phyloP scores from a whole-genome alignment of 768 basidiomycete species.

The Hygrocybe punicea region DNA sequence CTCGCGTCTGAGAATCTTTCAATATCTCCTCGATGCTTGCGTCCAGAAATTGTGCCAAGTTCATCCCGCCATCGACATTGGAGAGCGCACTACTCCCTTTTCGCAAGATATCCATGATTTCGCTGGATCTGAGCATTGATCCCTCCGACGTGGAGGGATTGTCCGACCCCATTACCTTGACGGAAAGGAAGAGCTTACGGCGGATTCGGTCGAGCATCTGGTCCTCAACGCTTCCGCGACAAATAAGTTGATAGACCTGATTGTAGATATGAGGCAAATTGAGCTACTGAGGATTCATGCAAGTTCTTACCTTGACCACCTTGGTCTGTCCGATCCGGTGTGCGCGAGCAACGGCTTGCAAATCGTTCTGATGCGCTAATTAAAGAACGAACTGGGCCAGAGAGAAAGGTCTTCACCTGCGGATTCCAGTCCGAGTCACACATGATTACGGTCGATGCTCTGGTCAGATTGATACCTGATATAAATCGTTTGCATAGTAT shows the following conservation, averaged over 20 bases:
- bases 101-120: constrained; percentile 55
- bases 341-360: constrained; percentile 82
- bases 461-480: constrained; percentile 78
- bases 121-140: constrained; percentile 37
- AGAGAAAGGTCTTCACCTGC: constrained; percentile 5
- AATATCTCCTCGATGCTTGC: constrained; percentile 46
- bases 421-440: constrained; percentile 71
- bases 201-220: constrained; percentile 71
- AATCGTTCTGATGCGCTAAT: constrained; percentile 55
- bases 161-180: constrained; percentile 56
- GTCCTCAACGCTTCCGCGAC: constrained; percentile 69
- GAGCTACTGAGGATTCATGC: too few species aligned
- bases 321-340: constrained; percentile 80
- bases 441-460: constrained; percentile 76
- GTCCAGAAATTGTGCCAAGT: constrained; percentile 43
- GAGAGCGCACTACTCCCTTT: constrained; percentile 56
- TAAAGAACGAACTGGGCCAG: background rate
- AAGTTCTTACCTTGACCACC: constrained; percentile 49
- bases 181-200: constrained; percentile 63
- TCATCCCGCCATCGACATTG: constrained; percentile 34
- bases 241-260: constrained; percentile 67
- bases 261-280: background rate
- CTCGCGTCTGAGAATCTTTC: constrained; percentile 42
- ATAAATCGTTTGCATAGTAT: constrained; percentile 16
- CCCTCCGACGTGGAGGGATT: constrained; percentile 18